Base-by-base conservation (phyloP, 768 basidiomycete genomes). In the Trametes villosa region DNA sequence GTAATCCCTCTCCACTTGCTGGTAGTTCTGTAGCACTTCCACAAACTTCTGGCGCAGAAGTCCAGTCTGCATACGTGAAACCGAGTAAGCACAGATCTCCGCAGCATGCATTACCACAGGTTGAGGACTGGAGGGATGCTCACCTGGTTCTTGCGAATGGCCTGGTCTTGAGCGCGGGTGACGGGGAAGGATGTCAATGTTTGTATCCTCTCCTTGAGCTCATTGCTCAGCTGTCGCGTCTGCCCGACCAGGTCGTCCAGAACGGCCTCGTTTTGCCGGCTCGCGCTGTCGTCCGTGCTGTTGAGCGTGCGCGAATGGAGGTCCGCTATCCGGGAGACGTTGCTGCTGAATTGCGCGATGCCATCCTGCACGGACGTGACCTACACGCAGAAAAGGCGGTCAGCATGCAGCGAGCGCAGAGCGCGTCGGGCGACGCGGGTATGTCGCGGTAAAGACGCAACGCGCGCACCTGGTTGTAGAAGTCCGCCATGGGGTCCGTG, bases 21-120 rank as follows among this genome's bases (percentile, higher is more conserved):
- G 91, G 69, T 93, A 94, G 62, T 82, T 86, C 75, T 94, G 94
- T 62, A 94, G 86, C 22, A 90, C 87, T 63, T 94, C 93, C 42
- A 92, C 82, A 68, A 95, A 95, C 66, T 92, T 62, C 15, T 53
- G 53, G n/a, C 66, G 72, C 29, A 74, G 53, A 2, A 72, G 57
- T 2, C 64, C 55, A 12, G 60, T 65, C 69, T 68, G 51, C 20
- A 3, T 4, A 45, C 17, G 4, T 4, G 33, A 18, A 36, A 53
- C 15, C 33, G 2, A 24, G 8, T 18, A 18, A 55, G 27, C 11
- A 15, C 2, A 1, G 33, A 8, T 1, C 7, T n/a, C 22, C 30
- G 27, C 31, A 30, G 36, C 15, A 11, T n/a, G 18, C 6, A 9
- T 22, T 34, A 9, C 13, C 13, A 9, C 17, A 47, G 29, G 30